A percentile compares a stretch with the other conserved stretches of the same genome.
Evolutionary conservation across 495 filamentous ascomycete genomes (phyloP).

Genomic region (Articulospora tetracladia): DNA sequence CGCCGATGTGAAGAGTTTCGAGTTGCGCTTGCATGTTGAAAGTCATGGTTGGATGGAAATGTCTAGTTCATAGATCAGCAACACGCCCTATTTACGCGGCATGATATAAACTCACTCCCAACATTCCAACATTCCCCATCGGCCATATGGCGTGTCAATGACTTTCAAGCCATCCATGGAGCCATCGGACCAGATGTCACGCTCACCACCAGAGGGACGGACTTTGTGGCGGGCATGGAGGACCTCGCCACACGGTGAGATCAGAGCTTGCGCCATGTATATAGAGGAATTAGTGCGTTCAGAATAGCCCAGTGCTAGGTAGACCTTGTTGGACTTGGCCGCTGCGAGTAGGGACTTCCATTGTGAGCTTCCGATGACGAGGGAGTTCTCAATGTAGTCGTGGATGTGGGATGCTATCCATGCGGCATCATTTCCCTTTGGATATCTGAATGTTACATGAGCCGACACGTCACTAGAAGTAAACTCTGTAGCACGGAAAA

Average conservation of each 20-base stretch:
- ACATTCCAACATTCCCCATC: conserved; percentile 1
- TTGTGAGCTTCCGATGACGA: conserved; percentile 37
- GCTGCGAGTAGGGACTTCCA: conserved; percentile 39
- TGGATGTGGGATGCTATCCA: not conserved
- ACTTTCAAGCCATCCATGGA: not conserved
- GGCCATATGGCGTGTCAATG: not conserved
- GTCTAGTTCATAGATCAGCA: not conserved
- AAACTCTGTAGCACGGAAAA: not conserved
- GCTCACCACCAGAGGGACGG: not conserved
- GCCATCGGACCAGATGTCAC: not conserved
- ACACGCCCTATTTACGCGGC: not conserved
- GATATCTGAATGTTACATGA: not conserved
- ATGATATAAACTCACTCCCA: not conserved
- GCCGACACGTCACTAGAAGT: not conserved
- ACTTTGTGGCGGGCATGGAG: not conserved
- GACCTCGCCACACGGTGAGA: conserved; percentile 37
- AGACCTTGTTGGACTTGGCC: conserved; percentile 39
- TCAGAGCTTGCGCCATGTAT: conserved; percentile 54
- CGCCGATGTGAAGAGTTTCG: not conserved
- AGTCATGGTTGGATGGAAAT: not conserved
- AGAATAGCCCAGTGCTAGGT: conserved; percentile 49
- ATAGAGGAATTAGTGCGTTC: conserved; percentile 42
- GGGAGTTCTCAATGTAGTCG: conserved; percentile 47
- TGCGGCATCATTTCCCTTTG: not conserved
- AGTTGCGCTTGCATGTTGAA: not conserved